Base-by-base conservation (phyloP, 73 alveolate species). In the Uronychia binucleata region DNA sequence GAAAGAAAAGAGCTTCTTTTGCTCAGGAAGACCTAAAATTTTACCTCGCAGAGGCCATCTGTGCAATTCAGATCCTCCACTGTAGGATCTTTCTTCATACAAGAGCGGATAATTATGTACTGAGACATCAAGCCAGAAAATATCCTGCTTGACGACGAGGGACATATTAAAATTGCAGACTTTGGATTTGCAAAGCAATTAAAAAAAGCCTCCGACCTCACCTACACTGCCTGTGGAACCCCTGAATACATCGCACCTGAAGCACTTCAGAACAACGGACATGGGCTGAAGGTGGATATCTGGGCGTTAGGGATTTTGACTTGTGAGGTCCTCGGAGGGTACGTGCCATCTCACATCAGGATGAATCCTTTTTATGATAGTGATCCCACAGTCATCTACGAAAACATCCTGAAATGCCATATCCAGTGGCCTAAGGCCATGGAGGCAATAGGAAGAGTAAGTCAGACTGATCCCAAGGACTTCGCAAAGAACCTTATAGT, bases 121-220 rank as follows among this genome's bases (percentile, higher is more conserved):
- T 83, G 99, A 90, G 98, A 94, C 80, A 58, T 97, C 28, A 97
- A 95, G 79, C 99, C 99, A 0, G 98, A 95, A 93, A 96, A 97
- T 91, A 93, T 97, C 1, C 95, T 97, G 1, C 46, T 97, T 78
- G 98, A 89, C 46, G 90, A 87, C 25, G 77, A 92, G 1, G 91
- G 96, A 80, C 97, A 95, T 82, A 59, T 95, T 58, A 95, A 94
- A 88, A 75, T 97, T 0, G 78, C 87, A 30, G 95, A 90, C 34
- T 90, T 90, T 33, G 95, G 95, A n/a, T 46, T 46, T 46, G 67
- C 67, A 5, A 46, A 46, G 19, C 5, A 19, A 46, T 19, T 46
- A 19, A 46, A 46, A 19, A 46, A 46, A 46, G 67, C 67, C 19
- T 46, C 5, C 5, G 67, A 46, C 19, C 19, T 11, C 19, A 11